Evolutionary conservation across 1,284 basidiomycete species (phyloP).

Genomic region (Athelia psychrophila): DNA sequence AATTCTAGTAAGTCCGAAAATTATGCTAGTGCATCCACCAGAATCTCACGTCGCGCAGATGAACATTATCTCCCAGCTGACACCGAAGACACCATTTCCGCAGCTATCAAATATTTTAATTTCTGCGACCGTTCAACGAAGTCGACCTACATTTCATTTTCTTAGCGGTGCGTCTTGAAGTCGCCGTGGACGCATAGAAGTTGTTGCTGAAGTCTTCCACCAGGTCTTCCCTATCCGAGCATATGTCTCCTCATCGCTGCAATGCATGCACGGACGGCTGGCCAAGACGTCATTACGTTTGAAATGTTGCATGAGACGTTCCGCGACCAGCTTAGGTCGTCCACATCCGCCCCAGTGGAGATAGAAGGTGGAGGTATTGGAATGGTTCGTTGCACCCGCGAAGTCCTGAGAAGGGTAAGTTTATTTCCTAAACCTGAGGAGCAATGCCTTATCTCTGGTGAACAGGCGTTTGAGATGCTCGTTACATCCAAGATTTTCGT

Average conservation of each 20-base stretch:
- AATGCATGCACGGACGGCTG: slow-evolving; percentile 58
- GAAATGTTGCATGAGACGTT: slow-evolving; percentile 76
- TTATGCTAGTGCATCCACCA: slow-evolving; percentile 10
- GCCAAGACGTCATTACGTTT: slow-evolving; percentile 71
- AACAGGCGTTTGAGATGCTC: slow-evolving; percentile 69
- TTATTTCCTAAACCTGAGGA: slow-evolving; percentile 6
- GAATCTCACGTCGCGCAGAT: slow-evolving; percentile 40
- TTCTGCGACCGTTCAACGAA: slow-evolving; percentile 49
- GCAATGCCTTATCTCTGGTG: slow-evolving; percentile 5
- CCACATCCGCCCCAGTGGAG: slow-evolving; percentile 69
- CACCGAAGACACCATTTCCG: slow-evolving; percentile 50
- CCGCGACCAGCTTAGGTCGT: slow-evolving; percentile 63
- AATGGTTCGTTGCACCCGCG: slow-evolving; percentile 63
- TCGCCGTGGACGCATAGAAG: slow-evolving; percentile 3
- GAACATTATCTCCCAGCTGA: slow-evolving; percentile 43
- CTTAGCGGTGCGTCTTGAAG: slow-evolving; percentile 43
- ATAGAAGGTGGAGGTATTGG: slow-evolving; percentile 71
- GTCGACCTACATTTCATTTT: slow-evolving; percentile 45
- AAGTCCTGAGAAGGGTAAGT: slow-evolving; percentile 61
- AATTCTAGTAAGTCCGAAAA: slow-evolving; percentile 54
- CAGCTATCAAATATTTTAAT: slow-evolving; percentile 36
- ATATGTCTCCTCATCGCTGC: slow-evolving; percentile 75
- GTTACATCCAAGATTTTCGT: slow-evolving; percentile 51
- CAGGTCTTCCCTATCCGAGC: slow-evolving; percentile 68
- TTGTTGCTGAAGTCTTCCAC: not conserved